Conservation (phyloP, 371 early-diverging fungal species). For the Saksenaea oblongispora region DNA sequence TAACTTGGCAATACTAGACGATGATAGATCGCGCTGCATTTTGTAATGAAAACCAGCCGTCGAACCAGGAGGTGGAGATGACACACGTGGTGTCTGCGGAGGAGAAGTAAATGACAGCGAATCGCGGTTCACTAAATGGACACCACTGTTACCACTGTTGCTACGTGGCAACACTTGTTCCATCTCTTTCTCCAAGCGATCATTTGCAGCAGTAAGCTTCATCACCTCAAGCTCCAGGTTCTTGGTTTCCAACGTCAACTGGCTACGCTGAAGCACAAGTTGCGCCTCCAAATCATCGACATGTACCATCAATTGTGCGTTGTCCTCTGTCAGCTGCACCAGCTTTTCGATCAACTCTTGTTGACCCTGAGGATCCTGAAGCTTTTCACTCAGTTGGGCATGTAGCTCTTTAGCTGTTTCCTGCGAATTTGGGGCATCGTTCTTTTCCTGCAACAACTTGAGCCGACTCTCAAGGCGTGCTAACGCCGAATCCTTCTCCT, state of each 20-base stretch:
- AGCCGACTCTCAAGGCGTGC: background rate
- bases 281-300: slow-evolving; percentile 44
- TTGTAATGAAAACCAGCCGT: slow-evolving; percentile 22
- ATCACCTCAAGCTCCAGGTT: slow-evolving; percentile 44
- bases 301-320: slow-evolving; percentile 31
- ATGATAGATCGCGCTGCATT: slow-evolving; percentile 28
- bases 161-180: slow-evolving; percentile 45
- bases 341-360: slow-evolving; percentile 28
- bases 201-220: slow-evolving; percentile 49
- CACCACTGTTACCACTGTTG: background rate
- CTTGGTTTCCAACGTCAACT: slow-evolving; percentile 38
- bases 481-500: background rate
- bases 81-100: slow-evolving; percentile 41
- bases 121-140: slow-evolving; percentile 16
- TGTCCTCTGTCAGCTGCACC: slow-evolving; percentile 35
- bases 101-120: slow-evolving; percentile 34
- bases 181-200: slow-evolving; percentile 51
- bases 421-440: slow-evolving; percentile 1
- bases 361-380: slow-evolving; percentile 13
- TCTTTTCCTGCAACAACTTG: background rate
- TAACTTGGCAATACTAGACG: slow-evolving; percentile 25
- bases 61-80: slow-evolving; percentile 24
- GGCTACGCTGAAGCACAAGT: slow-evolving; percentile 39
- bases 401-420: slow-evolving; percentile 2
- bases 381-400: slow-evolving; percentile 8